phyloP scores from a whole-genome alignment of 1,284 basidiomycete genomes.

The Ganoderma multipileum region DNA sequence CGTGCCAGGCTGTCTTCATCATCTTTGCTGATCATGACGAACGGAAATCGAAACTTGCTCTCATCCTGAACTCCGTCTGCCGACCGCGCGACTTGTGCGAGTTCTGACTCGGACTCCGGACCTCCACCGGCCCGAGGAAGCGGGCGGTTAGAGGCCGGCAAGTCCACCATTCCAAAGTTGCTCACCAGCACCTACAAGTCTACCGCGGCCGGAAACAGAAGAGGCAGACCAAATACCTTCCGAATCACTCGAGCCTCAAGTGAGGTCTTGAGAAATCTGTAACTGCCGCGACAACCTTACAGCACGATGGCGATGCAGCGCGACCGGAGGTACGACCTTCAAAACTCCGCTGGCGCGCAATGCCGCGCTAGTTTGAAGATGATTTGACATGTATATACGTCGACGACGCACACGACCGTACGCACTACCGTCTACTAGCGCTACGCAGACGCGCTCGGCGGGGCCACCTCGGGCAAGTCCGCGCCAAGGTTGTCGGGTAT shows the following conservation, averaged over 20 bases:
- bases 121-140: not conserved
- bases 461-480: slow-evolving; percentile 44
- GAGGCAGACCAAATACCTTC: not conserved
- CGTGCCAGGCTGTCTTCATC: not conserved
- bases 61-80: not conserved
- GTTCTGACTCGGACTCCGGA: not conserved
- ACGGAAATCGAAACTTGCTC: not conserved
- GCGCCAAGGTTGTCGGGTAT: slow-evolving; percentile 84
- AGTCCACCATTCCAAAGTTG: too few relatives aligned
- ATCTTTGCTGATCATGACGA: not conserved
- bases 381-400: not conserved
- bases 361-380: not conserved
- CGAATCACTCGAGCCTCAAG: not conserved
- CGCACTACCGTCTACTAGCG: not conserved
- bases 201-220: too few relatives aligned
- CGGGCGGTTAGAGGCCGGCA: too few relatives aligned
- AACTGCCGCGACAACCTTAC: not conserved
- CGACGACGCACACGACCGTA: not conserved
- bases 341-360: not conserved
- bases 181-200: too few relatives aligned
- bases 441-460: slow-evolving; percentile 19
- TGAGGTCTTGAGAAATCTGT: not conserved
- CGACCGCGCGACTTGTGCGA: not conserved
- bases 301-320: not conserved
- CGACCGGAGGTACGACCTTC: not conserved